Conservation (phyloP, 2,329 filamentous ascomycete genomes). For the Didymella segeticola region DNA sequence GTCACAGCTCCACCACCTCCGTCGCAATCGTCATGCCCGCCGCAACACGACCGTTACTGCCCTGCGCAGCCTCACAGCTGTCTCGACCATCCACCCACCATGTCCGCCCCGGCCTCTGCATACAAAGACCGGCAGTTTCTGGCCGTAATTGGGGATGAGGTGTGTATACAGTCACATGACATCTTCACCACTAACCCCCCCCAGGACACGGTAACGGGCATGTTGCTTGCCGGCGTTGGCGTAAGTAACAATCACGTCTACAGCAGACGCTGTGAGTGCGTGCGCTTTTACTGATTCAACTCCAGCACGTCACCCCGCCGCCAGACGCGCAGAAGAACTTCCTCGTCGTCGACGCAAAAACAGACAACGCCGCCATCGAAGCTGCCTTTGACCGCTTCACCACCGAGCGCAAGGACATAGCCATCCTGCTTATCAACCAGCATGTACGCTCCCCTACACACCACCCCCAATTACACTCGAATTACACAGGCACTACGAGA, state of each 20-base stretch:
- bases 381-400: slow-evolving; percentile 89
- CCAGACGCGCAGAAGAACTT: slow-evolving; percentile 97
- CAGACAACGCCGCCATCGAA: slow-evolving; percentile 86
- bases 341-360: slow-evolving; percentile 93
- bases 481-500: too few relatives aligned
- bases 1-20: slow-evolving; percentile 9
- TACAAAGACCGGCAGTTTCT: slow-evolving; percentile 91
- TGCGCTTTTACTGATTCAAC: too few relatives aligned
- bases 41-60: too few relatives aligned
- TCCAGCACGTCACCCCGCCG: slow-evolving; percentile 89
- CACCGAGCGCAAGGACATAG: slow-evolving; percentile 90
- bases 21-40: too few relatives aligned
- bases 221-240: slow-evolving; percentile 93
- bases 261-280: too few relatives aligned
- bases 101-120: slow-evolving; percentile 66
- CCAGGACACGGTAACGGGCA: slow-evolving; percentile 93
- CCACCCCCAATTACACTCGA: too few relatives aligned
- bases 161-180: slow-evolving; percentile 44
- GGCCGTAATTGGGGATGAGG: slow-evolving; percentile 97
- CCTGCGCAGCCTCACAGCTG: slow-evolving; percentile 24
- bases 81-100: slow-evolving; percentile 47
- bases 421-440: slow-evolving; percentile 95
- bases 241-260: slow-evolving; percentile 64
- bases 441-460: slow-evolving; percentile 68
- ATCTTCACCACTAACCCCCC: slow-evolving; percentile 20